A percentile compares a stretch with the other conserved stretches of the same genome.
These are phyloP conservation scores for Speleostelium caveatum DNA, from an alignment of 78 protist species.

Conservation along the genomic window DNA sequence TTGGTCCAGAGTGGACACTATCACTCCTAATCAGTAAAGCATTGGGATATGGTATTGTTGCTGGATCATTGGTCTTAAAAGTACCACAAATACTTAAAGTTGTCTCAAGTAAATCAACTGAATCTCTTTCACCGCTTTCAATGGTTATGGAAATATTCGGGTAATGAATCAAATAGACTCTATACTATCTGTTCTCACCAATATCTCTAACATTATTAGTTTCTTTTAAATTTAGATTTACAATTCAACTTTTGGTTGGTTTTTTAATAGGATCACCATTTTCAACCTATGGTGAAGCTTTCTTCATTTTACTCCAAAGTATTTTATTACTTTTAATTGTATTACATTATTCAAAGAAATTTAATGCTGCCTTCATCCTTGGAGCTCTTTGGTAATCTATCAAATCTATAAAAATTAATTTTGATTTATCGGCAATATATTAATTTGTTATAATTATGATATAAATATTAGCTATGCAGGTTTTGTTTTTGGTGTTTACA, in stretches of 20 bases:
- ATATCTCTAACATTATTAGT: not conserved
- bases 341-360: constrained; percentile 23
- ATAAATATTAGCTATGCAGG: not conserved
- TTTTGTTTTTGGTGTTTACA: not conserved
- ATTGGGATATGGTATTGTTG: constrained; percentile 79
- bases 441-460: not conserved
- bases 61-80: constrained; percentile 81
- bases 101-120: constrained; percentile 35
- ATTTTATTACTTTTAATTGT: constrained; percentile 69
- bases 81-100: constrained; percentile 92
- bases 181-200: not conserved
- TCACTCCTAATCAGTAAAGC: constrained; percentile 56
- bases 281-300: constrained; percentile 83
- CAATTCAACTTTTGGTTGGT: constrained; percentile 29
- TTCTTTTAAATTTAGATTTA: constrained; percentile 29
- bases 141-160: constrained; percentile 65
- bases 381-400: constrained; percentile 12
- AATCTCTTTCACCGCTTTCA: constrained; percentile 69
- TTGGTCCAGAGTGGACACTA: constrained; percentile 41
- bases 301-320: constrained; percentile 57
- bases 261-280: constrained; percentile 29
- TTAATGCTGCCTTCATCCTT: not conserved
- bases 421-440: not conserved
- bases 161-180: not conserved
- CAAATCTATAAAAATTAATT: not conserved